Percentiles rank a stretch among this genome's conserved stretches.
Conservation (phyloP, 179 eudicot species). For the Amaranthus tricolor region DNA sequence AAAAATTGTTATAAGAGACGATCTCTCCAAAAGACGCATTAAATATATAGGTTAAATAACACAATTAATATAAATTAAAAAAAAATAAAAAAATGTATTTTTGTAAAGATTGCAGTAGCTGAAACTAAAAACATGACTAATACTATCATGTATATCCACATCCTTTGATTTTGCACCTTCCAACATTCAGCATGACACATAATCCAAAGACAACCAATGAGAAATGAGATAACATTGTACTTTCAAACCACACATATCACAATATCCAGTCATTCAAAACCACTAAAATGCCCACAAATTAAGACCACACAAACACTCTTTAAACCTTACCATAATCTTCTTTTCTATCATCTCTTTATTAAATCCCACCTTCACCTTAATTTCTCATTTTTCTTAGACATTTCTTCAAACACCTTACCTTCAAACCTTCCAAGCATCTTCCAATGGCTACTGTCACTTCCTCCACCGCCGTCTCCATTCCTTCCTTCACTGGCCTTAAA, state of each 20-base stretch:
- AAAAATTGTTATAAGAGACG: too few species aligned
- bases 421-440: neutral
- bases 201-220: conserved; percentile 30
- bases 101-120: too few species aligned
- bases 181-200: conserved; percentile 20
- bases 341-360: conserved; percentile 21
- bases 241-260: conserved; percentile 5
- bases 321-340: neutral
- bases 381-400: conserved; percentile 2
- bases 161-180: neutral
- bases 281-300: conserved; percentile 9
- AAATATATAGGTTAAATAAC: too few species aligned
- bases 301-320: conserved; percentile 20
- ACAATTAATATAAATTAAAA: too few species aligned
- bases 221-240: conserved; percentile 9
- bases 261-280: conserved; percentile 23
- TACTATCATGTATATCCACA: too few species aligned
- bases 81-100: too few species aligned
- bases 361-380: conserved; percentile 21
- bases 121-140: too few species aligned
- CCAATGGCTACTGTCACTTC: conserved; percentile 73
- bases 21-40: too few species aligned
- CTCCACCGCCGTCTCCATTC: conserved; percentile 63
- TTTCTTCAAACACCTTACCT: neutral
- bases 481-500: conserved; percentile 77